Evolutionary conservation across 176 grass and related monocot genomes (phyloP).

Genomic region (Metroxylon sagu): DNA sequence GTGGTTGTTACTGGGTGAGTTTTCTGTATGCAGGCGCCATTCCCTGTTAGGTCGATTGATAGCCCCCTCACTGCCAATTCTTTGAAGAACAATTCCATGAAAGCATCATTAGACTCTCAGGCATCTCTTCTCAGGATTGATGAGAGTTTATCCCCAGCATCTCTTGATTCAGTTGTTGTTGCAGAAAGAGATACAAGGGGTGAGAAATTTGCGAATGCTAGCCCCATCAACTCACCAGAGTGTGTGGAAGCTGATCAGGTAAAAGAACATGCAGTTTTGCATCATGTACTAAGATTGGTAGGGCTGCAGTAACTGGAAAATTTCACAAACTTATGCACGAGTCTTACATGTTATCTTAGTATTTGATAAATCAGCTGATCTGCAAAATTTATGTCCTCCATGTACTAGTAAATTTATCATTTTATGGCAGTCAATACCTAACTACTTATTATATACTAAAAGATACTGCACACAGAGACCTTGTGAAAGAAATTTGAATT

Average conservation of each 20-base stretch:
- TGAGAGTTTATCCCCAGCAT: conserved; percentile 68
- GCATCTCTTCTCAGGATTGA: conserved; percentile 67
- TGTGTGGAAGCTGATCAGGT: conserved; percentile 62
- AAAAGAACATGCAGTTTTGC: conserved; percentile 9
- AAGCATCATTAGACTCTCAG: conserved; percentile 61
- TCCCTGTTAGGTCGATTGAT: conserved; percentile 40
- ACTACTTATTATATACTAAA: no score
- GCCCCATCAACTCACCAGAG: conserved; percentile 45
- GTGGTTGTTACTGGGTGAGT: no score
- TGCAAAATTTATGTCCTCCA: no score
- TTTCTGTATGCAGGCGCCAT: conserved; percentile 28
- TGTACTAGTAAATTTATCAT: no score
- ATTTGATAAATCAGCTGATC: no score
- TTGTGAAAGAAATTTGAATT: no score
- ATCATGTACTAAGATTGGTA: no score
- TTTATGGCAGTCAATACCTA: no score
- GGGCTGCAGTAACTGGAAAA: no score
- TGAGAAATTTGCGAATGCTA: conserved; percentile 53
- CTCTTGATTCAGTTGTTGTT: conserved; percentile 65
- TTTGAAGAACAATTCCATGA: conserved; percentile 44
- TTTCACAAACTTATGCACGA: no score
- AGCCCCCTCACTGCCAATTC: conserved; percentile 36
- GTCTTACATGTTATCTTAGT: no score
- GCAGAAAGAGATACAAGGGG: conserved; percentile 61
- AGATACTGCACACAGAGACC: no score